Percentiles rank a stretch among this genome's conserved stretches.
phyloP scores from a whole-genome alignment of 805 yeast species.

The Saturnispora sekii region DNA sequence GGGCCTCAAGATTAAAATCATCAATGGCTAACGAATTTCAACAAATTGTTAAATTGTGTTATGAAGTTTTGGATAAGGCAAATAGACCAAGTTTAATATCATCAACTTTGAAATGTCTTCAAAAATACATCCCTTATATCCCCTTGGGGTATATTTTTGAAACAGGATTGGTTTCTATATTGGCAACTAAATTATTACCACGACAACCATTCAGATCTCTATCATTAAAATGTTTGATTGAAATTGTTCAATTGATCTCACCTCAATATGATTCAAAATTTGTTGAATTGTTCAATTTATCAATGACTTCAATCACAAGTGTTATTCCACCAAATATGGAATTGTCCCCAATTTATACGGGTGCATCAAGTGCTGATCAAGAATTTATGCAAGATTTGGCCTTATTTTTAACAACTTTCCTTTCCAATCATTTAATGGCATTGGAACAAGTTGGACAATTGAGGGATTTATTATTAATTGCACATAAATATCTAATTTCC shows the following conservation, averaged over 20 bases:
- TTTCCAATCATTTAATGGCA: conserved; percentile 59
- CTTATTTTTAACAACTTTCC: conserved; percentile 79
- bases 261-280: conserved; percentile 50
- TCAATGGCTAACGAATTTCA: conserved; percentile 87
- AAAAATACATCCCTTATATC: conserved; percentile 89
- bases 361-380: conserved; percentile 77
- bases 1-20: conserved; percentile 69
- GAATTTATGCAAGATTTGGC: conserved; percentile 93
- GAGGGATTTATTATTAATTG: conserved; percentile 52
- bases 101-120: conserved; percentile 74
- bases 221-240: conserved; percentile 87
- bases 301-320: conserved; percentile 58
- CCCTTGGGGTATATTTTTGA: conserved; percentile 86
- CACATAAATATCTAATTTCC: conserved; percentile 75
- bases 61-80: conserved; percentile 85
- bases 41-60: conserved; percentile 87
- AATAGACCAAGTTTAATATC: conserved; percentile 72
- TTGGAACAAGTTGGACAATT: conserved; percentile 45
- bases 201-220: conserved; percentile 75
- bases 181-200: conserved; percentile 66
- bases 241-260: conserved; percentile 62
- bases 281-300: conserved; percentile 55
- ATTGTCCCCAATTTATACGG: conserved; percentile 58
- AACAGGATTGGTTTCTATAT: conserved; percentile 63
- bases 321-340: conserved; percentile 70